Evolutionary conservation across 1,284 basidiomycete genomes (phyloP), one percentile per base, ranked within the genome.

Genomic region (Malassezia yamatoensis): DNA sequence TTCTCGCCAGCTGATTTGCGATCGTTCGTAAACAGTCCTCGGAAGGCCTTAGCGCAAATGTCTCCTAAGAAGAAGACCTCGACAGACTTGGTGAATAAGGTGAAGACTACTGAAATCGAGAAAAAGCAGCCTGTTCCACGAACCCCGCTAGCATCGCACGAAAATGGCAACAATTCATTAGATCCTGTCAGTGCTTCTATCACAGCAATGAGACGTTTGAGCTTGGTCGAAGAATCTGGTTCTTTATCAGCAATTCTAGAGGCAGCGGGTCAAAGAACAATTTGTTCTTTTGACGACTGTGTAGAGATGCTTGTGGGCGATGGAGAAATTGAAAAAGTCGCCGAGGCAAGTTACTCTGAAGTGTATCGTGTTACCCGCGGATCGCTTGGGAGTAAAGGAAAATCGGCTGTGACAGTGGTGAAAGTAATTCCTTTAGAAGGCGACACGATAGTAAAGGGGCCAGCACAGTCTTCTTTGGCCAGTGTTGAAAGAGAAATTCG

Each of bases 301-400:
- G 13, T 49, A 11, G 20, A 24, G 38, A 48, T 49, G 21, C 53
- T 61, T 21, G 59, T 32, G n/a, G 33, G 38, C 41, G 24, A 36
- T 35, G 49, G 51, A 32, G 38, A 5, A 1, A 35, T 64, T 5
- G 61, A 78, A 60, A 98, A 98, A 77, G 84, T 96, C 51, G 93
- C 91, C 43, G 93, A 98, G 77, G 93, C 93, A 11, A 90, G 87
- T 46, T 98, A 87, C 75, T 94, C 90, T 0, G 93, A 98, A 72
- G 94, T 98, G n/a, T 98, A 89, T 76, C 85, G 58, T 29, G 46
- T 64, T 10, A 43, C 40, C 20, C 29, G 32, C 7, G 6, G 16
- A 0, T 29, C 15, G 32, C 21, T 21, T 4, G 12, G 12, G 9
- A 32, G 29, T 36, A 45, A 45, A 16, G 43, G 18, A 18, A 33